Evolutionary conservation across 129 eudicot species (phyloP), one percentile per base, ranked within the genome.

Genomic region (Tagetes patula): DNA sequence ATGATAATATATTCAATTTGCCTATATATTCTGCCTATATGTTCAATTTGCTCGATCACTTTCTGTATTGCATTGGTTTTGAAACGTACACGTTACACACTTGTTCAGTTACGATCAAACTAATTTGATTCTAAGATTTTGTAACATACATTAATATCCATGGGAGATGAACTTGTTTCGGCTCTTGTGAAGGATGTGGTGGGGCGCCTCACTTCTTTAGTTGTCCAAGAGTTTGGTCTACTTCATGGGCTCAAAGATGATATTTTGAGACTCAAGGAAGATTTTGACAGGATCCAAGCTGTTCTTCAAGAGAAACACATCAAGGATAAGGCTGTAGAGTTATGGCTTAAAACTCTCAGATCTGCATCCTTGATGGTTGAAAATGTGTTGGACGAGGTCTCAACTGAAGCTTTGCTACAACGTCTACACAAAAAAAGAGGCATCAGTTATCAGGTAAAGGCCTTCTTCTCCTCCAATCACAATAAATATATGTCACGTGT

Each of bases 311-410:
- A 47, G 42, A 63, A 63, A 38, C 63, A 38, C 8, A 49, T 0
- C 32, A 37, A 49, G 41, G 32, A 74, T 34, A 49, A 38, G 39
- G 54, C 40, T 64, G 72, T 74, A 12, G 33, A 64, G 32, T 37
- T 43, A 38, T 75, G 79, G 79, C 64, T 75, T n/a, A 42, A 49
- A 37, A 52, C 42, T 12, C 79, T 75, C 6, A 75, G 49, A 65
- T 49, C 55, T 5, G 31, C 67, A 56, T 55, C 67, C 55, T 55
- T 71, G 67, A 41, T 55, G 66, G 67, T 71, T 2, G 76, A 72
- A 56, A 58, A 56, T 48, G 40, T 72, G 49, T 13, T 72, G 3
- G 67, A 72, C 0, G 33, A 56, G n/a, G 38, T 59, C 69, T 59
- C 67, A 6, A 59, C 77, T 3, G 59, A 60, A 43, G 77, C 36